Base-by-base conservation (phyloP, 345 rosid genomes). In the Kernera saxatilis region DNA sequence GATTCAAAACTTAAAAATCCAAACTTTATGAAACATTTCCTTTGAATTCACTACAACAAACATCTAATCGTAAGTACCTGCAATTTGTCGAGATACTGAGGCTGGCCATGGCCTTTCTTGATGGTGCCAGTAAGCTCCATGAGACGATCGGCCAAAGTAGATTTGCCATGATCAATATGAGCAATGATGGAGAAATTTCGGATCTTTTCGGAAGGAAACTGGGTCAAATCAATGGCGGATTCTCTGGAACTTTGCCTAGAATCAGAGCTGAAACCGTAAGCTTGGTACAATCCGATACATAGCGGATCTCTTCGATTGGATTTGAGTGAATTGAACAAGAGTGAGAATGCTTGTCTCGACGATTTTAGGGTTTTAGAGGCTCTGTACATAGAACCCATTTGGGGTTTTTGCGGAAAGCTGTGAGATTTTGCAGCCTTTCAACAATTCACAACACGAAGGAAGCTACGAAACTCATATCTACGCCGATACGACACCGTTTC, bases 101-200 rank as follows among this genome's bases (percentile, higher is more conserved):
- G 98, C 80, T 93, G 97, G 2, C 98, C 98, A 68, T 77, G 98
- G 30, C 97, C 98, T 77, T 80, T 86, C 81, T 80, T 87, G 75
- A 91, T 93, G 26, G 98, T 89, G 6, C 93, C 97, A 37, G 96
- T 93, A 78, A 93, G 97, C 86, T 93, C 98, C 88, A 93, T 77
- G n/a, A 93, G 90, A 63, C 98, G 81, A 76, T 93, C 98, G 30
- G 98, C 98, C 32, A 91, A 80, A 22, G 98, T 93, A 9, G 98
- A 93, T 78, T 93, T 93, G 1, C 97, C 98, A 65, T 91, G 98
- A 77, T 93, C 98, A 30, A 93, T 84, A 54, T 93, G 98, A 12
- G 98, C 97, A 58, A 91, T 93, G 25, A 93, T 93, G 17, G 98
- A 93, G 81, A 93, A 93, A 83, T 91, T 93, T 51, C 97, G 82